phyloP scores from a whole-genome alignment of 2,329 filamentous ascomycete genomes.

The Colletotrichum camelliae region DNA sequence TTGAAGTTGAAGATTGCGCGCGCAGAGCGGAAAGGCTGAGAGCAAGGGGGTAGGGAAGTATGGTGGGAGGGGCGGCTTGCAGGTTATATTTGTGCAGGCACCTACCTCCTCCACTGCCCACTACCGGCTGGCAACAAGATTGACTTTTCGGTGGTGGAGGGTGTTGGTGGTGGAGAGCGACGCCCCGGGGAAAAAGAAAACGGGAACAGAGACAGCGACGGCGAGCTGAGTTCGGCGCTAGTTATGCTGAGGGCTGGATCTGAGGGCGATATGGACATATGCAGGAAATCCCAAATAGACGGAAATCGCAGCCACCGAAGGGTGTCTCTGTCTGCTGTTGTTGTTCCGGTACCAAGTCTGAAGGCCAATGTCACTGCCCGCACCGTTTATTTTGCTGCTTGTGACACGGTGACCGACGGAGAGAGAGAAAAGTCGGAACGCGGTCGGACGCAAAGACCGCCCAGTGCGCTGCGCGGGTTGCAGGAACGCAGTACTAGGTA shows the following conservation, averaged over 20 bases:
- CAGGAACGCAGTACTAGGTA: background rate
- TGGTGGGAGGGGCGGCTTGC: background rate
- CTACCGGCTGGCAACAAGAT: background rate
- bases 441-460: background rate
- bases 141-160: background rate
- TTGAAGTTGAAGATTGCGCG: background rate
- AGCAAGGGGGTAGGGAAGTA: background rate
- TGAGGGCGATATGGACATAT: background rate
- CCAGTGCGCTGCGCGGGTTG: background rate
- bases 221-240: constrained; percentile 11
- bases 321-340: background rate
- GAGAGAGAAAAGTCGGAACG: background rate
- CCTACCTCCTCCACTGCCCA: background rate
- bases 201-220: background rate
- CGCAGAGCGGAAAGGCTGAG: background rate
- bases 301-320: background rate
- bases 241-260: background rate
- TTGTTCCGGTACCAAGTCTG: background rate
- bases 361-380: background rate
- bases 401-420: background rate
- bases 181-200: background rate
- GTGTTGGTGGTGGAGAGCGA: background rate
- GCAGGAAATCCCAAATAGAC: background rate
- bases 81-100: constrained; percentile 4
- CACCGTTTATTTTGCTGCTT: background rate